Conservation (phyloP, 768 basidiomycete species). For the Podaxis rugospora region DNA sequence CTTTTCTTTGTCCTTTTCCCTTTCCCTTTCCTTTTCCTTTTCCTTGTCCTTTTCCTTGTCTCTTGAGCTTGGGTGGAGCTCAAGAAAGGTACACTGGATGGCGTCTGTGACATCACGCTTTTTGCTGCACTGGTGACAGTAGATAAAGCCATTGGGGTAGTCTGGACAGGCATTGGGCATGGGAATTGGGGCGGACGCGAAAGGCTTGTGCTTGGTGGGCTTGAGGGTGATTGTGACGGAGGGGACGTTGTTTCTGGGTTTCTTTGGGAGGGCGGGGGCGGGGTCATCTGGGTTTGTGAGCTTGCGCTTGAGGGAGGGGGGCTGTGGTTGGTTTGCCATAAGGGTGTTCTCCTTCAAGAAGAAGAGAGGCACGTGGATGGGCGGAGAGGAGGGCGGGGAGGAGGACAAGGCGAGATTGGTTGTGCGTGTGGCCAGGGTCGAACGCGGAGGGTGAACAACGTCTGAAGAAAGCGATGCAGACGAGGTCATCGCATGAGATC, state of each 20-base stretch:
- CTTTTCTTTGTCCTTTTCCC: constrained; percentile 13
- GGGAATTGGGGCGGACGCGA: constrained; percentile 22
- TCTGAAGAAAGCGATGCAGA: constrained; percentile 46
- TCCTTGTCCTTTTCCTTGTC: constrained; percentile 16
- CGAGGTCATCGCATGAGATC: constrained; percentile 23
- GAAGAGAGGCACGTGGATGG: constrained; percentile 21
- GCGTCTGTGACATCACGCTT: constrained; percentile 46
- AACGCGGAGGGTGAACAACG: constrained; percentile 44
- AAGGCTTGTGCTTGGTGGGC: constrained; percentile 16
- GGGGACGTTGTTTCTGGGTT: constrained; percentile 23
- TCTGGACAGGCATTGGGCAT: constrained; percentile 22
- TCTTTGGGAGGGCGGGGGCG: constrained; percentile 24
- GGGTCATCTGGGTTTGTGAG: constrained; percentile 29
- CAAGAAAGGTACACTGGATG: constrained; percentile 33
- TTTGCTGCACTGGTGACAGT: constrained; percentile 72
- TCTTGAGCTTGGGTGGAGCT: constrained; percentile 16
- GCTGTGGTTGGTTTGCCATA: background rate
- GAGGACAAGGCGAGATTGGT: background rate
- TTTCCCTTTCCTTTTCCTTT: constrained; percentile 18
- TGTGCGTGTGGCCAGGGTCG: background rate
- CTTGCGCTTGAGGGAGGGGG: constrained; percentile 46
- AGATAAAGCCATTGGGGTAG: constrained; percentile 40
- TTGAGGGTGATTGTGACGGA: constrained; percentile 17
- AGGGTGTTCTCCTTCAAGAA: constrained; percentile 46
- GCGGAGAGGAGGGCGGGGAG: background rate